Evolutionary conservation across 1,284 basidiomycete genomes (phyloP).

Genomic region (Cryptococcus sp.): DNA sequence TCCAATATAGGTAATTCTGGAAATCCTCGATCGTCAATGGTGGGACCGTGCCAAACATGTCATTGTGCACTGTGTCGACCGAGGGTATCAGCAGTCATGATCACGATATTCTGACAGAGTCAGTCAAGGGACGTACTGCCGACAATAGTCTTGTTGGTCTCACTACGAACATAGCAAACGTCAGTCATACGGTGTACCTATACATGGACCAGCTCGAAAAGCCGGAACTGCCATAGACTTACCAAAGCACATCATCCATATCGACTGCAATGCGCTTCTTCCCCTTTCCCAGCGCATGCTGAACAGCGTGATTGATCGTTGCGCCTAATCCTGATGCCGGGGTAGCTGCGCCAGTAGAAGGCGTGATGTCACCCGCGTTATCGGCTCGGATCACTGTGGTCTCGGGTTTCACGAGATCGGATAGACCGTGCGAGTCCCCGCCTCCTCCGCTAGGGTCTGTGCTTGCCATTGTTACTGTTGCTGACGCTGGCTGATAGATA

Average conservation of each 20-base stretch:
- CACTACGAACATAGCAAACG: constrained; percentile 22
- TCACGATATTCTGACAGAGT: background rate
- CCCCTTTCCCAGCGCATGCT: constrained; percentile 6
- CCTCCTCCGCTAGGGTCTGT: too few relatives aligned
- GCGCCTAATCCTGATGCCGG: constrained; percentile 5
- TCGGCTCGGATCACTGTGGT: background rate
- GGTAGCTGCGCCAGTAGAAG: background rate
- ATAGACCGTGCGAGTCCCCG: too few relatives aligned
- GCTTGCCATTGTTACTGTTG: too few relatives aligned
- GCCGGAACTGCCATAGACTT: constrained; percentile 7
- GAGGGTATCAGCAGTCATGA: constrained; percentile 2
- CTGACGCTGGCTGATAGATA: too few relatives aligned
- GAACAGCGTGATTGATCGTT: background rate
- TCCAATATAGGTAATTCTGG: constrained; percentile 66
- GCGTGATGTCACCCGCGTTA: background rate
- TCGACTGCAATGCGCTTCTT: constrained; percentile 65
- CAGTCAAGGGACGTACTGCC: constrained; percentile 59
- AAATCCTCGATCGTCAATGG: constrained; percentile 60
- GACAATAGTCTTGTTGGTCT: constrained; percentile 67
- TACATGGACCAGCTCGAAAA: background rate
- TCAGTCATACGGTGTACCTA: background rate
- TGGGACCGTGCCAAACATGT: constrained; percentile 59
- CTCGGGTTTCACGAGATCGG: too few relatives aligned
- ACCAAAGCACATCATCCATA: constrained; percentile 72
- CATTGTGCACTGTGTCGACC: constrained; percentile 63